Conservation (phyloP, 2,329 filamentous ascomycete genomes). For the Samsoniella hepiali region DNA sequence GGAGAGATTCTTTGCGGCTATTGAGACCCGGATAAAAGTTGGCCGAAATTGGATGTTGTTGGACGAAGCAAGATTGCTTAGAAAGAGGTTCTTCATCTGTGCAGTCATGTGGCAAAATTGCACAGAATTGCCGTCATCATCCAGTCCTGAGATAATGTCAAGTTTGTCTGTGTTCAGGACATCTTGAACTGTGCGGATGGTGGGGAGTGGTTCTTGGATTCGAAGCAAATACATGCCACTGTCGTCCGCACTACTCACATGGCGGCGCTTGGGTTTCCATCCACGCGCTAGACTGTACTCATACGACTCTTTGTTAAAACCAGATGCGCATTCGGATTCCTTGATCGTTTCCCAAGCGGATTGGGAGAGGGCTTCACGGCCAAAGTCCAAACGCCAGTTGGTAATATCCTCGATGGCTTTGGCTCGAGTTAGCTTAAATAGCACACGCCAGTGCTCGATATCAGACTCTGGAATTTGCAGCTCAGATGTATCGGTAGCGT, state of each 20-base stretch:
- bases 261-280: neutral
- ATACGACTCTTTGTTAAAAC: conserved; percentile 20
- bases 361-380: conserved; percentile 7
- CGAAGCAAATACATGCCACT: conserved; percentile 8
- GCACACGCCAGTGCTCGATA: conserved; percentile 14
- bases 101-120: neutral
- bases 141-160: neutral
- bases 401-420: conserved; percentile 17
- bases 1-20: conserved; percentile 21
- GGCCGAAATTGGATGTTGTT: conserved; percentile 1
- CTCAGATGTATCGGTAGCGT: neutral
- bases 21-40: conserved; percentile 17
- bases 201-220: neutral
- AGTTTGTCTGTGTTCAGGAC: neutral
- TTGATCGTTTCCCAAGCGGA: conserved; percentile 16
- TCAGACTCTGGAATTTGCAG: conserved; percentile 12
- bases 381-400: conserved; percentile 15
- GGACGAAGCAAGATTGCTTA: neutral
- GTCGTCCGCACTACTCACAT: neutral
- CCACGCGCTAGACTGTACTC: conserved; percentile 15
- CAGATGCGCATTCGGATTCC: conserved; percentile 1
- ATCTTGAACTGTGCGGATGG: neutral
- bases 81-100: neutral
- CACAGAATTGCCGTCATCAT: neutral
- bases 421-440: conserved; percentile 10